These are phyloP conservation scores for Apiotrichum domesticum DNA, from an alignment of 1,284 basidiomycete species.

Conservation along the genomic window DNA sequence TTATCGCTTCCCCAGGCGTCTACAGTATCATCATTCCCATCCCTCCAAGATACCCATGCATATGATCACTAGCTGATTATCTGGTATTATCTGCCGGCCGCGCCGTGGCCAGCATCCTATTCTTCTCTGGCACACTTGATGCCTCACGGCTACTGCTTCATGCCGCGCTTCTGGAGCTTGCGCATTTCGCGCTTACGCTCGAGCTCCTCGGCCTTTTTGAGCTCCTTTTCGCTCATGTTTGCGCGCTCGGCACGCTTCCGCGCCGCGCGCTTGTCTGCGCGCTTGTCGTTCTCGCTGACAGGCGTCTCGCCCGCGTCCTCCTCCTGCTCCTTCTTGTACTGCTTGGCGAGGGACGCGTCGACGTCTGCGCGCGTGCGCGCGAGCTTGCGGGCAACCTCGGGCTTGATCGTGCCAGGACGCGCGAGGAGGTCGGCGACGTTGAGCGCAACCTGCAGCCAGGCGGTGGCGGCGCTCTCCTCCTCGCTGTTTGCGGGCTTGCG, in stretches of 20 bases:
- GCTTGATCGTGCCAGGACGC: conserved; percentile 52
- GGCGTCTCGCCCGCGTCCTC: conserved; percentile 62
- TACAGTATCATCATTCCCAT: too few relatives aligned
- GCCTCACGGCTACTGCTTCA: neutral
- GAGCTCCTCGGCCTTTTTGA: conserved; percentile 59
- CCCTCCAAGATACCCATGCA: too few relatives aligned
- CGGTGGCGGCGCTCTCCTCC: conserved; percentile 52
- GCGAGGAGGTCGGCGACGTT: conserved; percentile 64
- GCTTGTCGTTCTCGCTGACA: conserved; percentile 55
- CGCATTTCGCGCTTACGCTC: conserved; percentile 42
- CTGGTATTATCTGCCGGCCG: too few relatives aligned
- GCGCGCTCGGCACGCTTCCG: conserved; percentile 69
- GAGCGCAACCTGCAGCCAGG: conserved; percentile 63
- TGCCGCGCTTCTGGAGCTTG: conserved; percentile 23
- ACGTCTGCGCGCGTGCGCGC: conserved; percentile 64
- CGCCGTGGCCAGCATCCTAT: too few relatives aligned
- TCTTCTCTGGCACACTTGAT: too few relatives aligned
- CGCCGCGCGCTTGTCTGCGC: conserved; percentile 60
- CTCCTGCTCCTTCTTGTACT: conserved; percentile 52
- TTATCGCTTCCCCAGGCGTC: too few relatives aligned
- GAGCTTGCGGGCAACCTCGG: conserved; percentile 71
- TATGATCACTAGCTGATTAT: too few relatives aligned
- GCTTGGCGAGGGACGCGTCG: conserved; percentile 47
- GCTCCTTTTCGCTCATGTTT: conserved; percentile 69
- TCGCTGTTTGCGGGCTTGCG: conserved; percentile 53